Evolutionary conservation across 176 grass and related monocot species (phyloP).

Genomic region (Triticum aestivum): DNA sequence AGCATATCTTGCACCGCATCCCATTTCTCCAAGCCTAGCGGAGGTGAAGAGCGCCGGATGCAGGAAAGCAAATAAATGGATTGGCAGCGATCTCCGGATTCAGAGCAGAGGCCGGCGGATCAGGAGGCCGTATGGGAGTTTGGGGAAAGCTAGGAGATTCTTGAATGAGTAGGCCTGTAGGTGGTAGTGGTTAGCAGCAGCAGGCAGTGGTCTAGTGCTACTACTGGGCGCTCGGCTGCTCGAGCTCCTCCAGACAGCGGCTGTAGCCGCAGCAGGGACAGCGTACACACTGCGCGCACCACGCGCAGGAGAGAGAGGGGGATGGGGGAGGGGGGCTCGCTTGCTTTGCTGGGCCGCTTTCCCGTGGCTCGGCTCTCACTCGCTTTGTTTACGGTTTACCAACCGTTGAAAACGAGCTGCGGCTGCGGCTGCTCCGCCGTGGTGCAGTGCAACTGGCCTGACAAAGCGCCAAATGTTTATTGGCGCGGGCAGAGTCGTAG

Average conservation of each 20-base stretch:
- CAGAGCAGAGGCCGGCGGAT: slow-evolving; percentile 18
- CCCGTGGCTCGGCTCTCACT: slow-evolving; percentile 14
- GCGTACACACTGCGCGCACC: slow-evolving; percentile 21
- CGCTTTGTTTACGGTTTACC: slow-evolving; percentile 33
- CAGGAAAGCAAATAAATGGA: not conserved
- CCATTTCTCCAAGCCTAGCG: not conserved
- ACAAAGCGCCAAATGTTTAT: slow-evolving; percentile 24
- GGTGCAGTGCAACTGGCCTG: not conserved
- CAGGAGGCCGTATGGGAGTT: slow-evolving; percentile 10
- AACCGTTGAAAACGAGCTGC: slow-evolving; percentile 49
- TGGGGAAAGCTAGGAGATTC: slow-evolving; percentile 40
- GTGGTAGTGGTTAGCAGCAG: not conserved
- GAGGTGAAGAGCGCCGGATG: not conserved
- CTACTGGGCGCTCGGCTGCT: not conserved
- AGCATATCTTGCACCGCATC: not conserved
- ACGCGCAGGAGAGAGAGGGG: slow-evolving; percentile 36
- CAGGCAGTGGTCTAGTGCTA: not conserved
- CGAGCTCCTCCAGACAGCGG: slow-evolving; percentile 31
- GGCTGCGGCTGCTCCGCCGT: not conserved
- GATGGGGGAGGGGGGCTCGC: not conserved
- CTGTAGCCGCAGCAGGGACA: slow-evolving; percentile 33
- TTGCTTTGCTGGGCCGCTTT: slow-evolving; percentile 25
- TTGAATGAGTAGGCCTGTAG: slow-evolving; percentile 14
- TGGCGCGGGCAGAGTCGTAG: not conserved
- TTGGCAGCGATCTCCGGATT: slow-evolving; percentile 14